phyloP scores from a whole-genome alignment of 192 early-diverging fungal genomes.

The Podila epicladia region DNA sequence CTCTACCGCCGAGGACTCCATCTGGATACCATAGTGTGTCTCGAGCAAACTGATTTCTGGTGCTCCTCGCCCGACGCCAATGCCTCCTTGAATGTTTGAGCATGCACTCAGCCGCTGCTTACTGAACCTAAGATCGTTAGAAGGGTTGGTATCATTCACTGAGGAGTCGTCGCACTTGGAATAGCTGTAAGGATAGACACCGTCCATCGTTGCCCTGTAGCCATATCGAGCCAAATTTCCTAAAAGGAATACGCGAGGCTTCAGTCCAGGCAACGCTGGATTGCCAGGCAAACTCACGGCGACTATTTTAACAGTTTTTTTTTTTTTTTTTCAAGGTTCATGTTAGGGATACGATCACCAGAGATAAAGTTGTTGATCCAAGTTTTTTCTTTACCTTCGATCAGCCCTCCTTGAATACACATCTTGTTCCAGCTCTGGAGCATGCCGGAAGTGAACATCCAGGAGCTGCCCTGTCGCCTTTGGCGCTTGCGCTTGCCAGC shows the following conservation, averaged over 20 bases:
- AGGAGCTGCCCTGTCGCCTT: background rate
- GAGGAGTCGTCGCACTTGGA: conserved; percentile 64
- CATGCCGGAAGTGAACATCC: conserved; percentile 64
- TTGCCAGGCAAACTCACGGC: conserved; percentile 64
- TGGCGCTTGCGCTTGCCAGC: too few relatives aligned
- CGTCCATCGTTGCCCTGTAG: conserved; percentile 66
- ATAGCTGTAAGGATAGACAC: conserved; percentile 65
- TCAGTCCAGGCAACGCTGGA: conserved; percentile 56
- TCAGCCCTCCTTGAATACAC: conserved; percentile 68
- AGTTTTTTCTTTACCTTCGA: conserved; percentile 49
- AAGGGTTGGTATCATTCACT: conserved; percentile 55
- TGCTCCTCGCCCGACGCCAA: conserved; percentile 62
- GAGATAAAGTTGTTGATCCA: too few relatives aligned
- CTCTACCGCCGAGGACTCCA: background rate
- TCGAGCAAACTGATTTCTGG: conserved; percentile 69
- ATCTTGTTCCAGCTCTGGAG: conserved; percentile 73
- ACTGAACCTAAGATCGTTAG: background rate
- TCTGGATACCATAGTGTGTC: conserved; percentile 3
- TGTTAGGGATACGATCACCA: too few relatives aligned
- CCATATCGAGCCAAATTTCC: conserved; percentile 69
- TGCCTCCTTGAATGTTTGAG: background rate
- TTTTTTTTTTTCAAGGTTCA: too few relatives aligned
- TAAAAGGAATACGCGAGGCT: conserved; percentile 67
- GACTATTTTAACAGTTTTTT: conserved; percentile 16
- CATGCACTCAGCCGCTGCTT: too few relatives aligned